A percentile compares a stretch with the other conserved stretches of the same genome.
Evolutionary conservation across 225 moss, liverwort and hornwort genomes (phyloP).

Genomic region (Anthoceros angustus): DNA sequence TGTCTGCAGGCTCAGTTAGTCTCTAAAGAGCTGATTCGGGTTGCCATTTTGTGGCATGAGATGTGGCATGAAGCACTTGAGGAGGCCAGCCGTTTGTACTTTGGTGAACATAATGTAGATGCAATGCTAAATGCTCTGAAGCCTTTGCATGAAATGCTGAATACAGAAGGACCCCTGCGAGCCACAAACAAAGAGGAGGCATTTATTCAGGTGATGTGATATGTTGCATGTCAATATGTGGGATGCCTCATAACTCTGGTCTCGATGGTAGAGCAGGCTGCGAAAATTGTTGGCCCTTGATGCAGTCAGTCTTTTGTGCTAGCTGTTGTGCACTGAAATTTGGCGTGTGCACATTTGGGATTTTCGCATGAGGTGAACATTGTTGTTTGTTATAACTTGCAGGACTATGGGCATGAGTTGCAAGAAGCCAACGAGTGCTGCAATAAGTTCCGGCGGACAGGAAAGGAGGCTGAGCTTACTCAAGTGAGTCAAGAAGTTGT

Average conservation of each 20-base stretch:
- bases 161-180: constrained; percentile 42
- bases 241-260: background rate
- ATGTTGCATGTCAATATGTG: background rate
- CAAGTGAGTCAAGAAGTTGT: constrained; percentile 30
- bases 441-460: constrained; percentile 62
- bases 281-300: too few species aligned
- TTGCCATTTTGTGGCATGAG: constrained; percentile 98
- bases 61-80: constrained; percentile 99
- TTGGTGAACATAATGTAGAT: constrained; percentile 85
- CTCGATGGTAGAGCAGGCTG: background rate
- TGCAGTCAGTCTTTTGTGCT: too few species aligned
- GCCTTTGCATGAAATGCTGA: constrained; percentile 67
- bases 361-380: background rate
- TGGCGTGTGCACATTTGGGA: background rate
- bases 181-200: constrained; percentile 75
- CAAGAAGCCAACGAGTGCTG: constrained; percentile 97
- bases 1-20: constrained; percentile 81
- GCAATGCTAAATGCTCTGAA: constrained; percentile 75
- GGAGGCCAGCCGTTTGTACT: constrained; percentile 90
- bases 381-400: background rate
- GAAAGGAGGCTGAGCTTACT: constrained; percentile 96
- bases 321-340: background rate
- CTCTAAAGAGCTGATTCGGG: constrained; percentile 86
- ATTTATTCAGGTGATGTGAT: constrained; percentile 41
- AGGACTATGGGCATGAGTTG: constrained; percentile 75